Base-by-base conservation (phyloP, 768 basidiomycete species). In the Strobilomyces echinocephalus region DNA sequence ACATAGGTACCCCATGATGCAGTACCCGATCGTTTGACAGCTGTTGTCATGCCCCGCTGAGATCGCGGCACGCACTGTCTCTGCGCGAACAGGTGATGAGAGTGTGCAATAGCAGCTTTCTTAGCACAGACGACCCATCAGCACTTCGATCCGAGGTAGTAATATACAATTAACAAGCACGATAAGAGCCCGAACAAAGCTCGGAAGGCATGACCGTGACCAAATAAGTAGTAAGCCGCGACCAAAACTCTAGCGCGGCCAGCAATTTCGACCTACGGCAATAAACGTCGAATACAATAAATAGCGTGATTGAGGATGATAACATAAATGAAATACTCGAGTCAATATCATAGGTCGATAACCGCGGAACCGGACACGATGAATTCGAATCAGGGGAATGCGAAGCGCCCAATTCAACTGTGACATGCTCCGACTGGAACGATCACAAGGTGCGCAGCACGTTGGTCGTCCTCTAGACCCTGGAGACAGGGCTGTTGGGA, bases 311-410 rank as follows among this genome's bases (percentile, higher is more conserved):
- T 50, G 53, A 34, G 24, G 28, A 49, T 45, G 34, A 49, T 41
- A 44, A 63, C 53, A 51, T 53, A 50, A 24, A 26, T 60, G 45
- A 49, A 18, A 53, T 54, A 34, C 52, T 55, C 1, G 31, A 40
- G 46, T 56, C 40, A 44, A 48, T 52, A 54, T 50, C 47, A 51
- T 30, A 40, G 46, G 24, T 20, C 15, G 15, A 42, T 39, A 54
- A 36, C 43, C 46, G 36, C 50, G 53, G 47, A 44, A 46, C 46
- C 47, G 50, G 53, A 51, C 26, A 26, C 28, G 28, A 53, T 0
- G 35, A 36, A 36, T 36, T 36, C 16, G 39, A 41, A 21, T 41
- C 16, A 42, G 42, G 33, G 40, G 28, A 45, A 45, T 39, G 46
- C 50, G 15, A 40, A 53, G 57, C 30, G 30, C 21, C 34, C 41